phyloP scores from a whole-genome alignment of 176 grass and related monocot species.

The Cocos nucifera region DNA sequence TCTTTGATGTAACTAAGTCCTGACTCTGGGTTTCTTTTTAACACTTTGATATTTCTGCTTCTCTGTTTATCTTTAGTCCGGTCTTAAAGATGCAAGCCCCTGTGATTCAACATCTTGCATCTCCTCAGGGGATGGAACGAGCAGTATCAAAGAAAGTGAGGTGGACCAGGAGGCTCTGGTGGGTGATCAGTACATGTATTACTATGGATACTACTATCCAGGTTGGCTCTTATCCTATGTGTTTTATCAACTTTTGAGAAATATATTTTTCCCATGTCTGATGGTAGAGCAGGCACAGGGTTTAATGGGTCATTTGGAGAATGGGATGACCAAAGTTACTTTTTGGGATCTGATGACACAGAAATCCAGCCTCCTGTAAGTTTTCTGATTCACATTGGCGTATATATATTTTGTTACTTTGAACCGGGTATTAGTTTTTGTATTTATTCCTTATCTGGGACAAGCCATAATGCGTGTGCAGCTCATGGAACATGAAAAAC shows the following conservation, averaged over 20 bases:
- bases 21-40: slow-evolving; percentile 10
- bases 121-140: slow-evolving; percentile 58
- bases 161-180: slow-evolving; percentile 42
- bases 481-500: no score
- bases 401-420: neutral
- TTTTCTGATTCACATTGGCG: neutral
- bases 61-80: slow-evolving; percentile 32
- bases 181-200: slow-evolving; percentile 61
- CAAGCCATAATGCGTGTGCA: no score
- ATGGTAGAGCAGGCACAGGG: slow-evolving; percentile 6
- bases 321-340: slow-evolving; percentile 56
- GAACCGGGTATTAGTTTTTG: no score
- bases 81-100: slow-evolving; percentile 52
- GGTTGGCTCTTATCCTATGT: slow-evolving; percentile 25
- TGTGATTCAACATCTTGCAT: slow-evolving; percentile 66
- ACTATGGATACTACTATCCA: slow-evolving; percentile 77
- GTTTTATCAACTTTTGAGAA: no score
- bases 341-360: slow-evolving; percentile 42
- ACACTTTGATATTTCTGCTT: slow-evolving; percentile 1
- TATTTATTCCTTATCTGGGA: no score
- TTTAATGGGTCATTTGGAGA: slow-evolving; percentile 41
- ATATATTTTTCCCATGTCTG: no score
- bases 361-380: slow-evolving; percentile 59
- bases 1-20: no score
- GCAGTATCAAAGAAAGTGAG: slow-evolving; percentile 49